phyloP scores from a whole-genome alignment of 2,329 filamentous ascomycete species.

The Lachnellula cervina region DNA sequence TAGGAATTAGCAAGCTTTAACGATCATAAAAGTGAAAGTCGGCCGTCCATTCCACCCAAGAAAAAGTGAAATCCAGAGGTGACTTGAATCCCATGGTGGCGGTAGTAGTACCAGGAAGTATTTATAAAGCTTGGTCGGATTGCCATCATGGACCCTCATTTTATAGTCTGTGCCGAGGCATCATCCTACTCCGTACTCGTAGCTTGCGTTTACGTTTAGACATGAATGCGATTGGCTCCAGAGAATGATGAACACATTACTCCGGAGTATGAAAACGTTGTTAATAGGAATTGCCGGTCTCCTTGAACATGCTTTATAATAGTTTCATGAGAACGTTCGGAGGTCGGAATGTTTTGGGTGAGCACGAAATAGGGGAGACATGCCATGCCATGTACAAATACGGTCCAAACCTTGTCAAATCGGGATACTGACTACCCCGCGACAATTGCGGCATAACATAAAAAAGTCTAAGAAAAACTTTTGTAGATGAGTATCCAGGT shows the following conservation, averaged over 20 bases:
- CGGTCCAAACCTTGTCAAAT: too few species aligned
- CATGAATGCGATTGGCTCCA: neutral
- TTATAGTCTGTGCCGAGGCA: slow-evolving; percentile 15
- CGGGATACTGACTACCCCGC: neutral
- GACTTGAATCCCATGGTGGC: too few species aligned
- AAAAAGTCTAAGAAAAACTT: neutral
- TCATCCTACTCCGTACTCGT: slow-evolving; percentile 2
- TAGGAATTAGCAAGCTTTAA: too few species aligned
- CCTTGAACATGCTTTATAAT: neutral
- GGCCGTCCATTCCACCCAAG: neutral
- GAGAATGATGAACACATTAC: neutral
- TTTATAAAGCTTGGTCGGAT: too few species aligned
- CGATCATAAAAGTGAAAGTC: too few species aligned
- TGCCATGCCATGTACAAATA: too few species aligned
- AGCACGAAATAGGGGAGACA: too few species aligned
- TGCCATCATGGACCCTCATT: too few species aligned
- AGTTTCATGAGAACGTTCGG: neutral
- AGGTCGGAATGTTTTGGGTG: neutral
- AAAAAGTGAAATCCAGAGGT: neutral
- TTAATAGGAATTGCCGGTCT: too few species aligned
- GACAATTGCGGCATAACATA: slow-evolving; percentile 3
- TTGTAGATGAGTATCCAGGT: neutral
- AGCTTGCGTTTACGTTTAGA: neutral
- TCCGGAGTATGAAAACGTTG: neutral
- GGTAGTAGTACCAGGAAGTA: too few species aligned